phyloP scores from a whole-genome alignment of 805 yeast species.

The Saccharomycopsis sp. region DNA sequence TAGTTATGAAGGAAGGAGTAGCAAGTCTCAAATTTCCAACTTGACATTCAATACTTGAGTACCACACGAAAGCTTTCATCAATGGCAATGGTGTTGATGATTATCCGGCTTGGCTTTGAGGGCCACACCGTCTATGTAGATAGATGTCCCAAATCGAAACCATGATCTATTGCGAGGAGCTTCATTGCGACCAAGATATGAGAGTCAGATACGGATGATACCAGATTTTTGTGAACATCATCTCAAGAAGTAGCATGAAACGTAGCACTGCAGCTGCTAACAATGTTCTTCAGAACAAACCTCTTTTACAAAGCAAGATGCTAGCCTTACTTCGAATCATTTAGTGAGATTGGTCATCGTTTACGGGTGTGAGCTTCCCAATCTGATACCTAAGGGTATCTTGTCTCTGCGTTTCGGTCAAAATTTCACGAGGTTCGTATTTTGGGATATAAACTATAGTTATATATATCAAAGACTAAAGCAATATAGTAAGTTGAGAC shows the following conservation, averaged over 20 bases:
- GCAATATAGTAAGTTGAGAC: too few species aligned
- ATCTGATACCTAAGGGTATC: too few species aligned
- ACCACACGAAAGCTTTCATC: constrained; percentile 23
- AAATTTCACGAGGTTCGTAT: too few species aligned
- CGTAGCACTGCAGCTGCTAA: too few species aligned
- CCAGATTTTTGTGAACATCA: constrained; percentile 24
- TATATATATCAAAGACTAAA: too few species aligned
- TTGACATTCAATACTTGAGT: constrained; percentile 25
- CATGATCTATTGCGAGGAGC: constrained; percentile 29
- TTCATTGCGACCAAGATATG: constrained; percentile 33
- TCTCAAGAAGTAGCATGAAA: constrained; percentile 23
- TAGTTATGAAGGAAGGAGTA: background rate
- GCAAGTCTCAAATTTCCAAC: constrained; percentile 29
- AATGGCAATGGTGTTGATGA: constrained; percentile 20
- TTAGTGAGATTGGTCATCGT: too few species aligned
- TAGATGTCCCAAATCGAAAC: constrained; percentile 25
- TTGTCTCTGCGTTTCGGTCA: too few species aligned
- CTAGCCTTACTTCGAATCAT: too few species aligned
- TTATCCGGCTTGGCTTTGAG: constrained; percentile 24
- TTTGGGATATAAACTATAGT: too few species aligned
- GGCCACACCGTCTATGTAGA: constrained; percentile 24
- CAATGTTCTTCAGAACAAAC: too few species aligned
- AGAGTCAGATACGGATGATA: constrained; percentile 26
- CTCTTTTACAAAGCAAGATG: too few species aligned
- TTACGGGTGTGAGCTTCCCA: too few species aligned